Base-by-base conservation (phyloP, 2,329 filamentous ascomycete genomes). In the Aureobasidium sp. region DNA sequence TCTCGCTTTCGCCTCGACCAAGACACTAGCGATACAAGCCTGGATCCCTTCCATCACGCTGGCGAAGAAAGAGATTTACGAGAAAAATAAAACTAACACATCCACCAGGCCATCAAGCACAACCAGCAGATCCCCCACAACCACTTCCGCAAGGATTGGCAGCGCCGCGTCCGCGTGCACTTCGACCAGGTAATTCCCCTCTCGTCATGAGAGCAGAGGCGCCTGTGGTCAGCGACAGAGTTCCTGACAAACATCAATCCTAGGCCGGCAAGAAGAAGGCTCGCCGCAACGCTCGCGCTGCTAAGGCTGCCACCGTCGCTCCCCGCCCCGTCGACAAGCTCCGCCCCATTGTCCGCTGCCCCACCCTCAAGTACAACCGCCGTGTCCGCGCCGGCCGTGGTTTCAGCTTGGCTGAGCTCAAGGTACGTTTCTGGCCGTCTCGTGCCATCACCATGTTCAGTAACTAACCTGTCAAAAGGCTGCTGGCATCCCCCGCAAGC, bases 131-230 rank as follows among this genome's bases (percentile, higher is more conserved):
- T 97, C 81, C 88, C 89, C 79, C 89, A 93, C 87, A 96, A 95
- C 87, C 92, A 97, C 80, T 96, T 96, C 90, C 92, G 91, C 84
- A 97, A 96, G 91, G 92, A 99, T 86, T 99, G 94, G 94, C 92
- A 97, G 83, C 90, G 91, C 84, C 90, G 92, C 83, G 94, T 99
- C 78, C 90, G 91, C 83, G 90, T 90, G 82, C 94, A 99, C 87
- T 99, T 99, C 84, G 91, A 99, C 86, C 94, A 97, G 91, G 93
- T 96, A 93, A 82, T 76, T 80, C 77, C 80, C 80, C 78, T 78
- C 74, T 79, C 76, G 65, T 66, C 62, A 66, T 79, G 78, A 80
- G 78, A 79, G 78, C 72, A 76, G 78, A 76, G 78, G 79, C 79
- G 78, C 79, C 79, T 78, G 77, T 72, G 71, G 67, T 66, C 69